Percentiles rank a stretch among this genome's conserved stretches.
These are phyloP conservation scores for Chiua virens DNA, from an alignment of 768 basidiomycete species.

Conservation along the genomic window DNA sequence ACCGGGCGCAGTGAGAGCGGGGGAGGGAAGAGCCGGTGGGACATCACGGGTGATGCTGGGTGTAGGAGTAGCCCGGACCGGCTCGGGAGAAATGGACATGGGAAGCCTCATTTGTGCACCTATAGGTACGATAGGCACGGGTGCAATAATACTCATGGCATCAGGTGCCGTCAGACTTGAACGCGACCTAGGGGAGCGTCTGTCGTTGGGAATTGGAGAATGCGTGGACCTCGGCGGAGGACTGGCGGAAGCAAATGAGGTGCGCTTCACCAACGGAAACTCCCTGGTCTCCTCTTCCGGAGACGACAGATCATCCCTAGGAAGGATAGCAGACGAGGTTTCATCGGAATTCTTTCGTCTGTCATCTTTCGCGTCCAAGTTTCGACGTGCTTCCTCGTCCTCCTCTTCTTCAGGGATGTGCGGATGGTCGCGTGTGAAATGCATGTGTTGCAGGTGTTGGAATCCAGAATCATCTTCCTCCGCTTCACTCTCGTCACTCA, in stretches of 20 bases:
- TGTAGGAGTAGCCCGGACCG: slow-evolving; percentile 24
- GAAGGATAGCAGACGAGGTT: slow-evolving; percentile 36
- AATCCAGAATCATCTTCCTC: slow-evolving; percentile 51
- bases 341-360: slow-evolving; percentile 20
- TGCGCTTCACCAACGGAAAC: slow-evolving; percentile 16
- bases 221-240: slow-evolving; percentile 17
- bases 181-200: slow-evolving; percentile 21
- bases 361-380: slow-evolving; percentile 25
- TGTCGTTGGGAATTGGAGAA: slow-evolving; percentile 18
- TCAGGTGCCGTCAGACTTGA: slow-evolving; percentile 30
- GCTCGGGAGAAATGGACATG: slow-evolving; percentile 21
- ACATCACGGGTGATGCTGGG: slow-evolving; percentile 26
- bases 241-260: slow-evolving; percentile 12
- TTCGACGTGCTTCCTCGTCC: slow-evolving; percentile 38
- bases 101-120: slow-evolving; percentile 21
- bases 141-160: slow-evolving; percentile 21
- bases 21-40: slow-evolving; percentile 31
- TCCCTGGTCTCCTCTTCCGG: slow-evolving; percentile 8
- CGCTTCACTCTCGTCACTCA: slow-evolving; percentile 80
- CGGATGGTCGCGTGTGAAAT: slow-evolving; percentile 48
- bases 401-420: slow-evolving; percentile 75
- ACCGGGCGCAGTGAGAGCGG: slow-evolving; percentile 26
- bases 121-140: slow-evolving; percentile 24
- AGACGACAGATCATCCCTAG: slow-evolving; percentile 17
- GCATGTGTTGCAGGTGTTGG: slow-evolving; percentile 38